These are phyloP conservation scores for Berberis thunbergii DNA, from an alignment of 164 flowering plant species.

Conservation along the genomic window DNA sequence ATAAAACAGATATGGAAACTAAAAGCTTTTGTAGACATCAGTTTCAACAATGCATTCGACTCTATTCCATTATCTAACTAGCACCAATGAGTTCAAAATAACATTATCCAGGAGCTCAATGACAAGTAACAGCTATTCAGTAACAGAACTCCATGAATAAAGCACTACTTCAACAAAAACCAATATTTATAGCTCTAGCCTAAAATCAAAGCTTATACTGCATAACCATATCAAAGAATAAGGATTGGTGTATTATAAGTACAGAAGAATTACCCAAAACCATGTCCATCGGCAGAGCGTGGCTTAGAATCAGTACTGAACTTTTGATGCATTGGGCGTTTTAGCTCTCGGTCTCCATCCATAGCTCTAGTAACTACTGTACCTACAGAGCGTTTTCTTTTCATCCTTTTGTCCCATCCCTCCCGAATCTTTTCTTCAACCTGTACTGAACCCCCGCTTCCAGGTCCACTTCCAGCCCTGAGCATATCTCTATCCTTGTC, in stretches of 20 bases:
- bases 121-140: too few species aligned
- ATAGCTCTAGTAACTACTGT: slow-evolving; percentile 33
- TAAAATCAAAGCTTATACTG: not conserved
- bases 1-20: too few species aligned
- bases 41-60: too few species aligned
- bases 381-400: slow-evolving; percentile 77
- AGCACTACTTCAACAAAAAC: too few species aligned
- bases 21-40: too few species aligned
- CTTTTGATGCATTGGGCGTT: slow-evolving; percentile 45
- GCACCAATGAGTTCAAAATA: too few species aligned
- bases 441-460: slow-evolving; percentile 36
- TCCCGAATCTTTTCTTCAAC: slow-evolving; percentile 78
- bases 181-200: not conserved
- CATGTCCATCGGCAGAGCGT: slow-evolving; percentile 41
- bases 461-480: slow-evolving; percentile 47
- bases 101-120: too few species aligned
- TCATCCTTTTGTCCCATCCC: slow-evolving; percentile 87
- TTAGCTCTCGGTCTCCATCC: slow-evolving; percentile 52
- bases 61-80: too few species aligned
- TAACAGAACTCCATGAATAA: too few species aligned
- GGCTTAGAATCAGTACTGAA: slow-evolving; percentile 38
- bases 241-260: not conserved
- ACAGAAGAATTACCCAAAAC: slow-evolving; percentile 37
- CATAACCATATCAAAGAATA: not conserved
- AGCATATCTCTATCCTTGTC: slow-evolving; percentile 57